Base-by-base conservation (phyloP, 306 rosid species). In the Leucaena leucocephala region DNA sequence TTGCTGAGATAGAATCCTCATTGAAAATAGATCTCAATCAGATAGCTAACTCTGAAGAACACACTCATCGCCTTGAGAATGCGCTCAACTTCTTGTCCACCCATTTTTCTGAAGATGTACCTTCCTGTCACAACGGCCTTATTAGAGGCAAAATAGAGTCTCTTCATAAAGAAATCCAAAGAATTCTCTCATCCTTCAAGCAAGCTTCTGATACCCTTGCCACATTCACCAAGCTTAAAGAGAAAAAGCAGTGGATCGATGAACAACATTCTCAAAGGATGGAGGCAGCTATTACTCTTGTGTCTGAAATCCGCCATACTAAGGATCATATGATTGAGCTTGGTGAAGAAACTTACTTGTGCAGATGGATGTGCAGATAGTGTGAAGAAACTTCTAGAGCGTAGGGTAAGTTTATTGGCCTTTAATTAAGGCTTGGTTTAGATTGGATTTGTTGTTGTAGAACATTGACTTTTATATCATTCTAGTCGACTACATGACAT, bases 331-430 rank as follows among this genome's bases (percentile, higher is more conserved):
- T 61, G 54, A 13, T 11, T 48, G 17, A n/a, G n/a, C n/a, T n/a
- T n/a, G n/a, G n/a, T n/a, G n/a, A n/a, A n/a, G n/a, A n/a, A n/a
- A n/a, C n/a, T n/a, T n/a, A n/a, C n/a, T n/a, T n/a, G n/a, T n/a
- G n/a, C n/a, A n/a, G n/a, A n/a, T n/a, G 98, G 97, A 7, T 94
- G 98, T 80, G 92, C 94, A 11, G 84, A 83, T 21, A 94, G 89
- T 77, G 98, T 94, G 80, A 89, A 90, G 79, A 90, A 85, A 68
- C 83, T 90, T 77, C 80, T 94, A 4, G 96, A 94, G 84, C 87
- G 88, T 81, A 96, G 83, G 83, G 98, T 92, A 80, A 78, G 78
- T 71, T 5, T 77, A 44, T 54, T 76, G 22, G 48, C 35, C 6
- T 44, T 72, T 43, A 27, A 43, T 22, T 55, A 43, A 27, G 58